A percentile compares a stretch with the other conserved stretches of the same genome.
Conservation (phyloP, 306 rosid genomes). For the Trichosanthes truncata region DNA sequence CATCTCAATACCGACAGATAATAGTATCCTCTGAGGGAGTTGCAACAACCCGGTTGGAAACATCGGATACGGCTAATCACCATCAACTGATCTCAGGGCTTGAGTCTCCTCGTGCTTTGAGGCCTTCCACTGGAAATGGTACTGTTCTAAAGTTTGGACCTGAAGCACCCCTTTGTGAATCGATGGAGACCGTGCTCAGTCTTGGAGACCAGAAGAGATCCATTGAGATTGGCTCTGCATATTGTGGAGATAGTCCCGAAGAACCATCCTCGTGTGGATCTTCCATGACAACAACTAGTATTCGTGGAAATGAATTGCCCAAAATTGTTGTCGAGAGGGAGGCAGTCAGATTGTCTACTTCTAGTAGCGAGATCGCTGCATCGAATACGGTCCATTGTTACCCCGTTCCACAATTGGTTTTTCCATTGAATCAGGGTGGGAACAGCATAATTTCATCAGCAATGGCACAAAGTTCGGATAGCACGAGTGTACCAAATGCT, state of each 20-base stretch:
- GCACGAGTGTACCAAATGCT: conserved; percentile 10
- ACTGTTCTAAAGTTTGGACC: conserved; percentile 47
- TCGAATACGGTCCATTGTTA: conserved; percentile 26
- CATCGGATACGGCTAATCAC: conserved; percentile 18
- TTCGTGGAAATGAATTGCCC: conserved; percentile 27
- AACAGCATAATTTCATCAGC: conserved; percentile 20
- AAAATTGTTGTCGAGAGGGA: conserved; percentile 8
- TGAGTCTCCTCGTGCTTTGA: conserved; percentile 18
- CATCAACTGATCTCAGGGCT: conserved; percentile 19
- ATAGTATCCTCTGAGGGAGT: conserved; percentile 38
- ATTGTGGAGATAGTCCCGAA: conserved; percentile 22
- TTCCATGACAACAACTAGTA: conserved; percentile 18
- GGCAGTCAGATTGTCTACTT: conserved; percentile 1
- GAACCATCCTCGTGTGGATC: conserved; percentile 31
- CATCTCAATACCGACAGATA: conserved; percentile 44
- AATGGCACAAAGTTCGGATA: conserved; percentile 10
- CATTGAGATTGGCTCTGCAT: conserved; percentile 18
- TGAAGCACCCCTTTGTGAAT: conserved; percentile 36
- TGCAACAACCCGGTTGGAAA: conserved; percentile 25
- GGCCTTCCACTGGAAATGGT: conserved; percentile 22
- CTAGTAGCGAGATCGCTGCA: conserved; percentile 12
- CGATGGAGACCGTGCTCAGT: conserved; percentile 37
- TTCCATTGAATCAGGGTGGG: conserved; percentile 36
- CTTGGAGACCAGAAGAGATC: conserved; percentile 25
- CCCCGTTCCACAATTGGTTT: conserved; percentile 36